Evolutionary conservation across 495 filamentous ascomycete genomes (phyloP).

Genomic region (Entonaema liquescens): DNA sequence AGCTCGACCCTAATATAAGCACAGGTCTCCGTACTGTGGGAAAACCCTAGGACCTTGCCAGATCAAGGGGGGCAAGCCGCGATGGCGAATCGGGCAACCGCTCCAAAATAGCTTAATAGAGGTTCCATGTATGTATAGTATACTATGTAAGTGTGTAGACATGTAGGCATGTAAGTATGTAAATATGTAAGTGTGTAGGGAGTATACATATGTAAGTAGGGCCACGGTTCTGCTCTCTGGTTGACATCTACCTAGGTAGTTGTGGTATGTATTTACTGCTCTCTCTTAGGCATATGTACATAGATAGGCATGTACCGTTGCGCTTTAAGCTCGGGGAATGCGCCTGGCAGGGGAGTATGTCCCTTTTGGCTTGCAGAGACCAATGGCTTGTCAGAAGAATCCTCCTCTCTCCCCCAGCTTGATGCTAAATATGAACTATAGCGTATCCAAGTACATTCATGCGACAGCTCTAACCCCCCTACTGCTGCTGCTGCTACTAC

Average conservation of each 20-base stretch:
- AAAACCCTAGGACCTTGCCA: conserved; percentile 45
- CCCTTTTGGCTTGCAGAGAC: conserved; percentile 19
- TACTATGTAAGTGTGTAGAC: background rate
- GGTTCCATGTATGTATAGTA: conserved; percentile 25
- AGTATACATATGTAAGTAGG: background rate
- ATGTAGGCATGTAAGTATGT: background rate
- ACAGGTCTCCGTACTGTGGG: conserved; percentile 42
- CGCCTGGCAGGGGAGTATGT: conserved; percentile 18
- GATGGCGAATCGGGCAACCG: conserved; percentile 47
- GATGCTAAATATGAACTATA: conserved; percentile 40
- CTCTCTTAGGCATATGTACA: background rate
- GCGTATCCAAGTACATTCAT: conserved; percentile 34
- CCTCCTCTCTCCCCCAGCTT: conserved; percentile 19
- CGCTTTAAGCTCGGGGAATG: conserved; percentile 14
- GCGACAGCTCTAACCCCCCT: conserved; percentile 28
- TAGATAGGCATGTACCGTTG: conserved; percentile 21
- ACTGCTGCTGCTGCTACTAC: too few species aligned
- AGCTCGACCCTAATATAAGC: conserved; percentile 44
- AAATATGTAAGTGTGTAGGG: background rate
- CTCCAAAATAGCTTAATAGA: conserved; percentile 39
- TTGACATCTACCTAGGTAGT: background rate
- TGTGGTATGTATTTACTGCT: background rate
- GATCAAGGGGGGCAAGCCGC: conserved; percentile 45
- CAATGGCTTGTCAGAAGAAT: conserved; percentile 27
- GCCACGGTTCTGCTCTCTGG: background rate